A percentile compares a stretch with the other conserved stretches of the same genome.
Evolutionary conservation across 1,139 yeast species (phyloP).

Genomic region (Protomyces lactucae-debilis): DNA sequence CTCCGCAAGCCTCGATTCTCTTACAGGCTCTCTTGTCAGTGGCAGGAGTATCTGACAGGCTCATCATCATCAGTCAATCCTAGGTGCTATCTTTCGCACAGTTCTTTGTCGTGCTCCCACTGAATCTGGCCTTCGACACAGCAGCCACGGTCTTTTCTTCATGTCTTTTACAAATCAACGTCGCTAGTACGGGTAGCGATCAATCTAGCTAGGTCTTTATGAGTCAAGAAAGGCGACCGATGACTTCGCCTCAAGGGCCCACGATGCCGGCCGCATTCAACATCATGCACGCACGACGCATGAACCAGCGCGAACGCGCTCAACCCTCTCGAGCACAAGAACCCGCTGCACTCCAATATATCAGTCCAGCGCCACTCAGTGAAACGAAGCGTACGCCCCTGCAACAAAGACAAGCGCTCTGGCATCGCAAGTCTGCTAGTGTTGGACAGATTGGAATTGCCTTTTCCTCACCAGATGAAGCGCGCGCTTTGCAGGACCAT

Average conservation of each 20-base stretch:
- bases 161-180: neutral
- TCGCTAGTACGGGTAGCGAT: neutral
- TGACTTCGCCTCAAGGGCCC: neutral
- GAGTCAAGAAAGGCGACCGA: too few species aligned
- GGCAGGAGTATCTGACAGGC: too few species aligned
- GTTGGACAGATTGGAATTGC: slow-evolving; percentile 10
- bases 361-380: neutral
- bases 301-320: neutral
- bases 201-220: neutral
- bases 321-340: neutral
- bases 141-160: neutral
- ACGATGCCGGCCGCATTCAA: neutral
- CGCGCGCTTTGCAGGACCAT: slow-evolving; percentile 1
- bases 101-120: too few species aligned
- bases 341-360: neutral
- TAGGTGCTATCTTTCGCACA: too few species aligned
- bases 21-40: too few species aligned
- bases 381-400: neutral
- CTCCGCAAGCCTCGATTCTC: too few species aligned
- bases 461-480: slow-evolving; percentile 13
- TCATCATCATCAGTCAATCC: too few species aligned
- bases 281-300: neutral
- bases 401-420: neutral
- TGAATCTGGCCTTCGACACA: too few species aligned
- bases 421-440: neutral